phyloP scores from a whole-genome alignment of 257 asterid species.

The Verbena officinalis region DNA sequence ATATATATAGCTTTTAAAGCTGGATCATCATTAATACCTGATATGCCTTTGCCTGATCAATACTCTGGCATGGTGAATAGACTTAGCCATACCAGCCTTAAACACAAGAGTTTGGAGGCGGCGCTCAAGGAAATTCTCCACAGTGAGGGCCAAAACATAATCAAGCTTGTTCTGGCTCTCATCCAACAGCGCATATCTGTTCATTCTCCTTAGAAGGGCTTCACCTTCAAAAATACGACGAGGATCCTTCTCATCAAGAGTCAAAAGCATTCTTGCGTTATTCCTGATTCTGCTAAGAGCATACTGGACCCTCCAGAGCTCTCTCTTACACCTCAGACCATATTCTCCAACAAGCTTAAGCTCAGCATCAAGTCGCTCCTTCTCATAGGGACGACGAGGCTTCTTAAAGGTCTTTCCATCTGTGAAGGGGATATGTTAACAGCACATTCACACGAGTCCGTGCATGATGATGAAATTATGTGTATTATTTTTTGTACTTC shows the following conservation, averaged over 20 bases:
- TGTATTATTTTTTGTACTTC: background rate
- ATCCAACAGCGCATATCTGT: slow-evolving; percentile 71
- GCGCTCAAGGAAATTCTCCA: slow-evolving; percentile 87
- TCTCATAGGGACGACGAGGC: slow-evolving; percentile 90
- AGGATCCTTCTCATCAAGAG: slow-evolving; percentile 85
- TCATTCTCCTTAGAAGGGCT: slow-evolving; percentile 90
- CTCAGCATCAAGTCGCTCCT: slow-evolving; percentile 90
- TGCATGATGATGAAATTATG: background rate
- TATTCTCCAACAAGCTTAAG: slow-evolving; percentile 85
- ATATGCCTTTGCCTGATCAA: slow-evolving; percentile 89
- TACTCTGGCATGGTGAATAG: slow-evolving; percentile 89
- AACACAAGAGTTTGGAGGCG: slow-evolving; percentile 87
- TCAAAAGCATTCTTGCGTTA: slow-evolving; percentile 72
- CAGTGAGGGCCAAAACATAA: slow-evolving; percentile 83
- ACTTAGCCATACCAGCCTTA: slow-evolving; percentile 91
- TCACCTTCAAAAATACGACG: slow-evolving; percentile 88
- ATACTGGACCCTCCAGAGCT: slow-evolving; percentile 93
- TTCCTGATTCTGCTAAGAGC: slow-evolving; percentile 85
- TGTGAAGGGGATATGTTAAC: slow-evolving; percentile 14
- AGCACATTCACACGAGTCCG: background rate
- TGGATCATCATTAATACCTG: slow-evolving; percentile 46
- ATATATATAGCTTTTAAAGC: no score
- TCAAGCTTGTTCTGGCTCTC: slow-evolving; percentile 92
- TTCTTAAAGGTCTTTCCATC: slow-evolving; percentile 94
- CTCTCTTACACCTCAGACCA: slow-evolving; percentile 87